These are phyloP conservation scores for Colletotrichum sp. DNA, from an alignment of 2,329 filamentous ascomycete genomes.

Conservation along the genomic window DNA sequence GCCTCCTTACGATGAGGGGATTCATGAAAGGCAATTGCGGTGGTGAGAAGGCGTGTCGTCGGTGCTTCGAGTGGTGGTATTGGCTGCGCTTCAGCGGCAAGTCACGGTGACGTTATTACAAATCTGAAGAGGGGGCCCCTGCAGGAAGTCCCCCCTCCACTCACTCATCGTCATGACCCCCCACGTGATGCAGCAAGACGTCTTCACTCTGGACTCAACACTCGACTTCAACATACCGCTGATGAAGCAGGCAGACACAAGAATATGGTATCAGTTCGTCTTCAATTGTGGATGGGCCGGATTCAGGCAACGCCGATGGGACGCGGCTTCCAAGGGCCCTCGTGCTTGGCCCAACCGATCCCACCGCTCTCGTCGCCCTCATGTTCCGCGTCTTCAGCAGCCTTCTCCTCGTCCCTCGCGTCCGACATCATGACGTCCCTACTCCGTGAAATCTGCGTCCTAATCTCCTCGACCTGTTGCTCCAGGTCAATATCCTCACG, in stretches of 20 bases:
- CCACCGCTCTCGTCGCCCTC: conserved; percentile 18
- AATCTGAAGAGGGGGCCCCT: background rate
- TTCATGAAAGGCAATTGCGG: conserved; percentile 41
- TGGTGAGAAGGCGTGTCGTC: background rate
- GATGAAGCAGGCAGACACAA: background rate
- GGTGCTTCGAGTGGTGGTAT: background rate
- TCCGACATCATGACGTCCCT: conserved; percentile 8
- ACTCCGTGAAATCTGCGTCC: conserved; percentile 22
- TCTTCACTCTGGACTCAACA: background rate
- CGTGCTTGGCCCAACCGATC: conserved; percentile 54
- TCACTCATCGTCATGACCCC: background rate
- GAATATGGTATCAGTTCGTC: background rate
- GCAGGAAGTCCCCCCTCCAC: background rate
- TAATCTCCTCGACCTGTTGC: conserved; percentile 27
- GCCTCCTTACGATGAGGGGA: conserved; percentile 41
- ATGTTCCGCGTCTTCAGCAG: background rate
- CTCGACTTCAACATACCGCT: background rate
- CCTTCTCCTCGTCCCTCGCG: background rate
- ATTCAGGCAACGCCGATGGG: conserved; percentile 60
- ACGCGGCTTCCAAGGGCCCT: conserved; percentile 60
- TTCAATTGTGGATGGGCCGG: background rate
- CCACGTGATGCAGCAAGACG: conserved; percentile 3
- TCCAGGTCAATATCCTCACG: background rate
- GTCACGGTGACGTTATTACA: conserved; percentile 20
- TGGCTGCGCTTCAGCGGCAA: background rate